Percentiles rank a stretch among this genome's conserved stretches.
Evolutionary conservation across 2,329 filamentous ascomycete species (phyloP).

Genomic region (Neopestalotiopsis sp.): DNA sequence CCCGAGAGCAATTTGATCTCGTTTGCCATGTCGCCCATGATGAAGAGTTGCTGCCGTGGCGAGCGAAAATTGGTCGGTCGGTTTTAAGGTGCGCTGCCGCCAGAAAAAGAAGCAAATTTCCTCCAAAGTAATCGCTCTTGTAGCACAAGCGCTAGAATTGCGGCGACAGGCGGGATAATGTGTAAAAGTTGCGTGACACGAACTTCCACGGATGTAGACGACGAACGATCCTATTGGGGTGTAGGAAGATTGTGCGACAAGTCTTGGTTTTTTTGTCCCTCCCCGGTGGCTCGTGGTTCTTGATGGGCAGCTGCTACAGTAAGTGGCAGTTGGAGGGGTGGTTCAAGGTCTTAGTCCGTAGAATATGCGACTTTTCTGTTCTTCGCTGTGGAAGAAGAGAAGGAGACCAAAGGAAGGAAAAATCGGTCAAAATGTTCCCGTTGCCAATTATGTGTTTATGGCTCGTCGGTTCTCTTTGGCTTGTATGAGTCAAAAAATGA

Average conservation of each 20-base stretch:
- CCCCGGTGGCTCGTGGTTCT: not conserved
- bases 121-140: not conserved
- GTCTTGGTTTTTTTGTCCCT: not conserved
- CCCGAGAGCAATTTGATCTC: slow-evolving; percentile 47
- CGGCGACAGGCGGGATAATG: not conserved
- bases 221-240: not conserved
- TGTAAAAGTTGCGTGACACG: not conserved
- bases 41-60: slow-evolving; percentile 17
- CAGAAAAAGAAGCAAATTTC: not conserved
- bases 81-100: not conserved
- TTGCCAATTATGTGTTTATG: not conserved
- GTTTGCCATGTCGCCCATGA: slow-evolving; percentile 39
- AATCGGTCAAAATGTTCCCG: not conserved
- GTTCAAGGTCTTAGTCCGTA: not conserved
- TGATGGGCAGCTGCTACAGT: not conserved
- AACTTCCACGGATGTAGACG: not conserved
- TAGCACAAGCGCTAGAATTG: not conserved
- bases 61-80: slow-evolving; percentile 2
- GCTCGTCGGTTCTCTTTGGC: not conserved
- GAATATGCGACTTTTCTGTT: not conserved
- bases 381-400: not conserved
- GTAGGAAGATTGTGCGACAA: not conserved
- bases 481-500: not conserved
- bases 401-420: not conserved
- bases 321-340: not conserved